phyloP scores from a whole-genome alignment of 2,329 filamentous ascomycete genomes.

The Pestalotiopsis sp. region DNA sequence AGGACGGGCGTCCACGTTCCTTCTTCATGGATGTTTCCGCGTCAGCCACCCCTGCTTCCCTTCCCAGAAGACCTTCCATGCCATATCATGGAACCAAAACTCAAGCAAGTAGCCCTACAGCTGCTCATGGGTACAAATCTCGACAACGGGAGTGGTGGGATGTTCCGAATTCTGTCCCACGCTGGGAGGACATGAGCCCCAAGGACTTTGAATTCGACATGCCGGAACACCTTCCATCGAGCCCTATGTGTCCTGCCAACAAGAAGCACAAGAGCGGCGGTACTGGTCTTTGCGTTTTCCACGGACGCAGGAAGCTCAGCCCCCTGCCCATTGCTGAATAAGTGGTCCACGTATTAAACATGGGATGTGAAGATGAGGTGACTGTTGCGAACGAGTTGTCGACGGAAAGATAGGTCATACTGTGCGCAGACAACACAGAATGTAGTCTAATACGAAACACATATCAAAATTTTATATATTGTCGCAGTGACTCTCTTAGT shows the following conservation, averaged over 20 bases:
- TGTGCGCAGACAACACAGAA: too few relatives aligned
- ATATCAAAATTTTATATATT: too few relatives aligned
- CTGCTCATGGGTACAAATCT: neutral
- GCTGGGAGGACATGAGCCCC: constrained; percentile 28
- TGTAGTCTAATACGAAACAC: too few relatives aligned
- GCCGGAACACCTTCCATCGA: constrained; percentile 53
- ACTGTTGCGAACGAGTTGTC: neutral
- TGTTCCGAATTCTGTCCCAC: constrained; percentile 23
- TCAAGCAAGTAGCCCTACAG: neutral
- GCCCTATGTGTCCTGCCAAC: constrained; percentile 56
- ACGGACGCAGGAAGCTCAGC: constrained; percentile 39
- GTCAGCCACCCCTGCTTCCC: constrained; percentile 20
- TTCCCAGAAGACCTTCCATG: constrained; percentile 14
- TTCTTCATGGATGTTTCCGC: constrained; percentile 46
- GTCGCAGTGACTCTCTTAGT: too few relatives aligned
- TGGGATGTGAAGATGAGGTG: neutral
- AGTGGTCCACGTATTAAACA: neutral
- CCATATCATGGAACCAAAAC: neutral
- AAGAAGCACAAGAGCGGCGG: constrained; percentile 46
- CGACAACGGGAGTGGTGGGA: constrained; percentile 35
- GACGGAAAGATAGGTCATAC: neutral
- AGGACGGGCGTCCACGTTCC: constrained; percentile 40
- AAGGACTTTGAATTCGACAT: constrained; percentile 49
- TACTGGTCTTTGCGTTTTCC: constrained; percentile 53
- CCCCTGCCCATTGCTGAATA: neutral